A percentile compares a stretch with the other conserved stretches of the same genome.
These are phyloP conservation scores for Pichia sp. DNA, from an alignment of 1,139 yeast species.

Conservation along the genomic window DNA sequence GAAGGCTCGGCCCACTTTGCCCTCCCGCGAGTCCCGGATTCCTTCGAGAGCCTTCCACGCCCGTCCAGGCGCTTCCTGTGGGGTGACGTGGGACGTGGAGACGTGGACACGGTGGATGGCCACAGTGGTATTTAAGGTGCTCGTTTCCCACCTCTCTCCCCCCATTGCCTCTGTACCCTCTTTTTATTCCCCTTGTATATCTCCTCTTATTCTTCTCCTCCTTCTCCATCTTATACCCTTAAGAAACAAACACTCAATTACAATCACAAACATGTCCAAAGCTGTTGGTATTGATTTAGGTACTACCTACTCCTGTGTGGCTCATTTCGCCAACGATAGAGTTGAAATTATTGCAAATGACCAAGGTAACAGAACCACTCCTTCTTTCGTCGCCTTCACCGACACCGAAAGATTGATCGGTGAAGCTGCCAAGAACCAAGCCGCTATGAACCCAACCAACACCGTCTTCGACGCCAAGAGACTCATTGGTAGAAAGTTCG, in stretches of 20 bases:
- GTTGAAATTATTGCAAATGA: slow-evolving; percentile 93
- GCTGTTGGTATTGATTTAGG: slow-evolving; percentile 88
- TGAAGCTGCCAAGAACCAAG: slow-evolving; percentile 94
- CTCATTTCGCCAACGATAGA: slow-evolving; percentile 63
- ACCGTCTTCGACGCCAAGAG: slow-evolving; percentile 87
- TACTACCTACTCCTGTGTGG: slow-evolving; percentile 84
- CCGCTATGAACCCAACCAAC: slow-evolving; percentile 75
- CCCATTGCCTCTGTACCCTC: neutral
- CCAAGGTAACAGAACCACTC: slow-evolving; percentile 95
- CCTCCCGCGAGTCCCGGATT: neutral
- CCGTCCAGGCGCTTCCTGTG: no score
- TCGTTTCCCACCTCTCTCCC: neutral
- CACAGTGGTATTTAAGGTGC: no score
- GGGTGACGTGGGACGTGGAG: no score
- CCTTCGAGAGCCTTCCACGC: no score
- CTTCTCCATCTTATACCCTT: neutral
- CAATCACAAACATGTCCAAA: slow-evolving; percentile 44
- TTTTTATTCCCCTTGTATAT: no score
- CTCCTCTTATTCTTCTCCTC: neutral
- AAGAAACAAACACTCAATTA: neutral
- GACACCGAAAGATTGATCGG: slow-evolving; percentile 88
- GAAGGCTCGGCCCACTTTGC: no score
- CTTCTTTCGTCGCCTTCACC: slow-evolving; percentile 85
- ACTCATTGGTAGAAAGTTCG: slow-evolving; percentile 75
- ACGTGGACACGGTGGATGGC: no score